A percentile compares a stretch with the other conserved stretches of the same genome.
Conservation (phyloP, 441 rosid genomes). For the Arabidopsis lyrata region DNA sequence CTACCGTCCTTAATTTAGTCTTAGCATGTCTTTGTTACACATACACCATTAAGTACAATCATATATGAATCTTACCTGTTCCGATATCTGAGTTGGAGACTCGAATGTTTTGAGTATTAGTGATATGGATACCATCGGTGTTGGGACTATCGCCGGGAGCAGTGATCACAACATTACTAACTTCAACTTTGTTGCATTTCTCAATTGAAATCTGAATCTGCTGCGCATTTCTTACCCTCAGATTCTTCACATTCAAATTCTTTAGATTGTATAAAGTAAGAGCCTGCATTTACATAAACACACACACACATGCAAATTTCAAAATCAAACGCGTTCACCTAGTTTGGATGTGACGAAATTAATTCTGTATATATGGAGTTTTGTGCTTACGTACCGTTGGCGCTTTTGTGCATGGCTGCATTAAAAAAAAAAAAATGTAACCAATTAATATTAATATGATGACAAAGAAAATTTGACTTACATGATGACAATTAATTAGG, state of each 20-base stretch:
- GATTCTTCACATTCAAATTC: slow-evolving; percentile 54
- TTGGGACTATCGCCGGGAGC: slow-evolving; percentile 76
- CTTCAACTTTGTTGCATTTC: slow-evolving; percentile 53
- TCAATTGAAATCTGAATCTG: slow-evolving; percentile 75
- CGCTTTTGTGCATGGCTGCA: slow-evolving; percentile 83
- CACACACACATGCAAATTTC: slow-evolving; percentile 9
- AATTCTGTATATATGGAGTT: not conserved
- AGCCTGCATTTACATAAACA: slow-evolving; percentile 52
- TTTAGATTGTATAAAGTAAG: slow-evolving; percentile 61
- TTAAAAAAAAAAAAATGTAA: not conserved
- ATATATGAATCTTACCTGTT: slow-evolving; percentile 55
- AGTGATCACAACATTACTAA: slow-evolving; percentile 52
- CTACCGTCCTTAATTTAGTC: not conserved
- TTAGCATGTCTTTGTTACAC: not conserved
- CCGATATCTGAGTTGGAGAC: slow-evolving; percentile 55
- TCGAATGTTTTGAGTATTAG: slow-evolving; percentile 62
- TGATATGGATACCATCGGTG: slow-evolving; percentile 85
- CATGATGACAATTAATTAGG: not conserved
- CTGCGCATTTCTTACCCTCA: slow-evolving; percentile 69
- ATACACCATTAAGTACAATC: not conserved
- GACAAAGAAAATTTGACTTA: not conserved
- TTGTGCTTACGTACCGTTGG: slow-evolving; percentile 67
- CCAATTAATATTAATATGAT: slow-evolving; percentile 2
- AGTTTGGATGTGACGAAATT: not conserved
- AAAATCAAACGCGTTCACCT: slow-evolving; percentile 1